Evolutionary conservation across 2,329 filamentous ascomycete species (phyloP), one percentile per base, ranked within the genome.

Genomic region (Cryphonectria carpinicola): DNA sequence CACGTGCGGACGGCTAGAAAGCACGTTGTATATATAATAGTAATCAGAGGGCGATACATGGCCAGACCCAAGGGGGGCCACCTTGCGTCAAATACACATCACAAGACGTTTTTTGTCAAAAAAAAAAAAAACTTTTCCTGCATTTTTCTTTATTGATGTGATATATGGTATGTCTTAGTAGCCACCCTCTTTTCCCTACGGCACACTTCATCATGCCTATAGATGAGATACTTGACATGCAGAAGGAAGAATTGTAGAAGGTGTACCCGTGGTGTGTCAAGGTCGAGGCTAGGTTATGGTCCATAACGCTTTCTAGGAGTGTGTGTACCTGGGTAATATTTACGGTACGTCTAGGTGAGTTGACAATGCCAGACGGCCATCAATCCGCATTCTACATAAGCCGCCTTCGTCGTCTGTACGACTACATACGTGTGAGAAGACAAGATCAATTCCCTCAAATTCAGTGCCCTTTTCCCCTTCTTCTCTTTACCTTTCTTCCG

Each of bases 21-120:
- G 46, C 65, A 70, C 61, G 63, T 46, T 63, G 65, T 54, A 68
- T 60, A 70, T 70, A 61, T 71, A 72, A 72, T 70, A 68, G 61
- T 68, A 66, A 68, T 41, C 43, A 61, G 58, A 39, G 58, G 58
- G 58, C 58, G 54, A 64, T 0, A 66, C 14, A 54, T 65, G 28
- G 63, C 37, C 63, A 46, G 46, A 52, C 46, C 41, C n/a, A 32
- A 43, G n/a, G 22, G 63, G 63, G 63, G 54, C 63, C 63, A 65
- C 19, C 63, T 52, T 65, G 63, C 35, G 63, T 65, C 43, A 28
- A 65, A 65, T 39, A 65, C 28, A 65, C 43, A 65, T 39, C 32
- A 61, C 32, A n/a, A n/a, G 4, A 49, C 46, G 17, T 46, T 49
- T 49, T 60, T 61, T 11, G 19, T 61, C 58, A 39, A n/a, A n/a